Base-by-base conservation (phyloP, 257 asterid genomes). In the Solanum chmielewskii region DNA sequence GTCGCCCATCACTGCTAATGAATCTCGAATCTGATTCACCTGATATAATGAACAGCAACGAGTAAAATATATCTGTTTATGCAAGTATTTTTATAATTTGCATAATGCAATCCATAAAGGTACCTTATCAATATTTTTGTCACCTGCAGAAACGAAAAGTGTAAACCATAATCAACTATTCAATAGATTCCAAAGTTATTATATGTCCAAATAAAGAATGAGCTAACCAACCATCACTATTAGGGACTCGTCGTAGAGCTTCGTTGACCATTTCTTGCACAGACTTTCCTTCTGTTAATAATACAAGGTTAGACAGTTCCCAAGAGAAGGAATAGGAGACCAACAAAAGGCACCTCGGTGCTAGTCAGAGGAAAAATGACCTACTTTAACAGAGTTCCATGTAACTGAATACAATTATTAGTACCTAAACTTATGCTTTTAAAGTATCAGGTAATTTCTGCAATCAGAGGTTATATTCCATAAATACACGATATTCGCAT, bases 1-100 rank as follows among this genome's bases (percentile, higher is more conserved):
- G 73, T 93, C 96, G 33, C 99, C 99, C 99, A 97, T 96, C 90
- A 94, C 89, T 77, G 98, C 98, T 91, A 97, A 92, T 87, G 99
- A 97, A 37, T 97, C 98, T 16, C 99, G 99, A 84, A 97, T 97
- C 93, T 92, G 98, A 91, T 97, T 97, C 75, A 97, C 96, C 98
- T 97, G 96, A 86, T 89, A 88, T 16, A 14, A 71, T 56, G 81
- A 69, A 71, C 23, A 35, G 11, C 37, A 44, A 85, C 11, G 23
- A 12, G 41, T 71, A 71, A 75, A 49, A 71, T 8, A 70, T 71
- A 31, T 27, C 31, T 42, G 70, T 16, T 47, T 80, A 66, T 29
- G 83, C 31, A 47, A 85, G 82, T 29, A 44, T 27, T 4, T 76
- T 85, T 25, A 47, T 31, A 71, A 45, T 87, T 49, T 64, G 76